Base-by-base conservation (phyloP, 2,329 filamentous ascomycete genomes). In the Neofusicoccum umdonicola region DNA sequence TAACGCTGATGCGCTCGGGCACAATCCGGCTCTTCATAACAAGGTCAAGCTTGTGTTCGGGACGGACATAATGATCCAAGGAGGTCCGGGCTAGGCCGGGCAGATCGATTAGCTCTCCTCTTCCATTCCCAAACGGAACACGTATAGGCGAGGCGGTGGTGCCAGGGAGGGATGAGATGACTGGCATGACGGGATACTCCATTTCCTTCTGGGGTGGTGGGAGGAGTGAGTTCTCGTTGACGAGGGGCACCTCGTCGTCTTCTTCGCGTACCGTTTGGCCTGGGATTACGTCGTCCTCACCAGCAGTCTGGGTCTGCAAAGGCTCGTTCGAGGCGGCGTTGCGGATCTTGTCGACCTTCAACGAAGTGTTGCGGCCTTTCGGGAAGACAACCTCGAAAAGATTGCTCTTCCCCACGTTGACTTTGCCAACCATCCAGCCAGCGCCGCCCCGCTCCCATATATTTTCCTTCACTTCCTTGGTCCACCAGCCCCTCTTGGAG, bases 401-500 rank as follows among this genome's bases (percentile, higher is more conserved):
- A 72, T 90, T 90, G 71, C 94, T 98, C 79, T 99, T 99, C 27
- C 95, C 96, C 2, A 98, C 96, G 73, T 99, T 99, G 67, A 93
- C 92, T 77, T 97, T 98, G n/a, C 95, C 95, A 2, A 99, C 90
- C 83, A 99, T 89, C 94, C 95, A 99, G 15, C 91, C 89, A 15
- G 89, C 95, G 4, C 94, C 94, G 3, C 92, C 93, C 56, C 91
- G 86, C 48, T 88, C 80, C 84, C 88, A 93, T 52, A 99, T 93
- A 54, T 93, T 89, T 69, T 97, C 89, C 76, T 92, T 97, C 63
- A 99, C 80, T 57, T 90, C 83, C 69, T 86, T 90, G 0, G 93
- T 97, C 92, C 94, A 97, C 95, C 96, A 99, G 9, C 86, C 85
- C 65, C 91, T 84, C 72, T 90, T 90, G 9, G 94, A 88, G 72